Evolutionary conservation across 2,329 filamentous ascomycete genomes (phyloP), one percentile per base, ranked within the genome.

Genomic region (Penicillium aurantiogriseum): DNA sequence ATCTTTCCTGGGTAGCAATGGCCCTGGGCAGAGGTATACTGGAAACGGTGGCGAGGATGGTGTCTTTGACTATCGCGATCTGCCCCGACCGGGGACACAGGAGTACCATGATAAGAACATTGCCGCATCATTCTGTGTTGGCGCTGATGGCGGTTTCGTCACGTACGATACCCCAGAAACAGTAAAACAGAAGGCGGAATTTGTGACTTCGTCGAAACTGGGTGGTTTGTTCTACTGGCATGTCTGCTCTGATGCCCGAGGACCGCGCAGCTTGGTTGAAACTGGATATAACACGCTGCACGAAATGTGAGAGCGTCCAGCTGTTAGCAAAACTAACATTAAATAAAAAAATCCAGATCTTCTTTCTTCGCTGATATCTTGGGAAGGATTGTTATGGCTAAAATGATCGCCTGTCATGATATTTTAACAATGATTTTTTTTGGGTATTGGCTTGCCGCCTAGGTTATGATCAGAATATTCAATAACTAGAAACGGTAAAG

Each of bases 171-270:
- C 88, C 63, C 85, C 88, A 4, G 84, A 87, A 43, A 92, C 89
- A 3, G 89, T 93, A 35, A 82, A 83, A 73, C 83, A 86, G 72
- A 94, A 94, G 76, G 90, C 88, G 2, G 77, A 80, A 7, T 93
- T 88, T 71, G 90, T 87, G 72, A 88, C 85, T 67, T 83, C 88
- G 66, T 87, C 88, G 65, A 83, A 83, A 29, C 77, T 94, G 19
- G 90, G 87, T 29, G 90, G 90, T 0, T 75, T 94, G 9, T 93
- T 92, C 72, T 94, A 92, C 74, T 92, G 88, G 88, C 86, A 88
- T 52, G 88, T 86, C n/a, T 87, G 88, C 15, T 85, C 84, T 3
- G 90, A 94, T 76, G 82, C 83, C 8, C 71, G 75, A n/a, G 83
- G 79, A 2, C 64, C 72, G 9, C 76, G 81, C 63, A 88, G 86